Percentiles rank a stretch among this genome's conserved stretches.
These are phyloP conservation scores for Gaultheria prostrata DNA, from an alignment of 148 eudicot genomes.

Conservation along the genomic window DNA sequence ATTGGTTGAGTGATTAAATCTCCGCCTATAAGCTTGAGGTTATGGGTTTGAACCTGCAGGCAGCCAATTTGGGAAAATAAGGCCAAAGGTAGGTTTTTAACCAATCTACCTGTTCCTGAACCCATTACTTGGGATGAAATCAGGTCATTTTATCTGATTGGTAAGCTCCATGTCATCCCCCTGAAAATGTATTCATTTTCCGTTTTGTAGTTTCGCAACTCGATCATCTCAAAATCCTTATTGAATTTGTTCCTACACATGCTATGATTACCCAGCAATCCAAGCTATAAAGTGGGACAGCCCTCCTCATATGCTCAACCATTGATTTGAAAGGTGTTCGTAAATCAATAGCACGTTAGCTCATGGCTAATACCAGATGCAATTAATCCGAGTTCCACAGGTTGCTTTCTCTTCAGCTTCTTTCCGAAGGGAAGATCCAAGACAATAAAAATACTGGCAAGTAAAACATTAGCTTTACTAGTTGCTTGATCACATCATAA, in stretches of 20 bases:
- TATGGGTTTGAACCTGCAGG: background rate
- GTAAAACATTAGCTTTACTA: background rate
- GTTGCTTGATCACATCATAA: background rate
- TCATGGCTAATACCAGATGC: background rate
- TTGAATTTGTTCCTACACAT: background rate
- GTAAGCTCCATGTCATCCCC: background rate
- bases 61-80: background rate
- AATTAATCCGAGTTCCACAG: background rate
- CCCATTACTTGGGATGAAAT: no score
- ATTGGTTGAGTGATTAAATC: background rate
- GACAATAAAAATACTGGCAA: background rate
- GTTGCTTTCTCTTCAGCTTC: background rate
- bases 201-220: background rate
- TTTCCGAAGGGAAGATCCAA: background rate
- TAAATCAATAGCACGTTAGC: background rate
- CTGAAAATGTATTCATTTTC: background rate
- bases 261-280: constrained; percentile 2
- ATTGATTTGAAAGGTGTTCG: background rate
- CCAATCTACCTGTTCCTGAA: background rate
- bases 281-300: background rate
- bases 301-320: background rate
- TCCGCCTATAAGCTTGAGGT: background rate
- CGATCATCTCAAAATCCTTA: background rate
- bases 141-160: background rate
- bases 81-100: background rate